Percentiles rank a stretch among this genome's conserved stretches.
Evolutionary conservation across 2,329 filamentous ascomycete species (phyloP).

Genomic region (Thermoascus crustaceus): DNA sequence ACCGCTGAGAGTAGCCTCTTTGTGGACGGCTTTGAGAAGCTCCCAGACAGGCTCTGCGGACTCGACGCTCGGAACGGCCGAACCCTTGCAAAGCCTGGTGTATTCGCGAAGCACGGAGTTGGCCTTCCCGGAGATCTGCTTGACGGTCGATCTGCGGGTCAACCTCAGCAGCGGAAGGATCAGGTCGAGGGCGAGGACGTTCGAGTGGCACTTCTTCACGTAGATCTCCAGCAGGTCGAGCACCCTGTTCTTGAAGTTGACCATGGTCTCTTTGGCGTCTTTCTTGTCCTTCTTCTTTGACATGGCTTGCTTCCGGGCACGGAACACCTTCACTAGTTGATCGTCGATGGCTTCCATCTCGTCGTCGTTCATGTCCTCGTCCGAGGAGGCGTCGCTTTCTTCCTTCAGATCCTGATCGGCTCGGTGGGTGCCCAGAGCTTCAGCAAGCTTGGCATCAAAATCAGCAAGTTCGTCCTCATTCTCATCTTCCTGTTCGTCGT

Average conservation of each 20-base stretch:
- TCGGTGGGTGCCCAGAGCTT: constrained; percentile 64
- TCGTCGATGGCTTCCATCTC: constrained; percentile 87
- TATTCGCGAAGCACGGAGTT: constrained; percentile 64
- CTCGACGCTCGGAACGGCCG: constrained; percentile 37
- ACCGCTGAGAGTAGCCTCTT: constrained; percentile 46
- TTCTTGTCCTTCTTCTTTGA: constrained; percentile 77
- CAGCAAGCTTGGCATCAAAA: constrained; percentile 68
- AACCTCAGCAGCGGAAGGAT: constrained; percentile 70
- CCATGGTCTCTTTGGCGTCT: constrained; percentile 77
- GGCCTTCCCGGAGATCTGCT: constrained; percentile 66
- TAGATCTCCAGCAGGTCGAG: constrained; percentile 82
- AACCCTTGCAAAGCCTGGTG: constrained; percentile 54
- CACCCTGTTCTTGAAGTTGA: constrained; percentile 92
- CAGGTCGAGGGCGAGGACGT: constrained; percentile 58
- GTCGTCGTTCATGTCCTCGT: constrained; percentile 85
- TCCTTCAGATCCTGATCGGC: constrained; percentile 49
- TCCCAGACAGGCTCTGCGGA: constrained; percentile 42
- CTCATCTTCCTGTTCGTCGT: constrained; percentile 36
- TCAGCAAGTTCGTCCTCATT: constrained; percentile 47
- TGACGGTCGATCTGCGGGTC: constrained; percentile 66
- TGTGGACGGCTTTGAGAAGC: constrained; percentile 59
- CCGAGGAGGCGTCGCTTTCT: constrained; percentile 50
- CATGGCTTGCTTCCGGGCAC: constrained; percentile 58
- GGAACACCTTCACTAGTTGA: constrained; percentile 78
- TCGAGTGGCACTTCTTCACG: constrained; percentile 66